These are phyloP conservation scores for Kurtzmaniella quercitrusa DNA, from an alignment of 1,139 yeast species.

Conservation along the genomic window DNA sequence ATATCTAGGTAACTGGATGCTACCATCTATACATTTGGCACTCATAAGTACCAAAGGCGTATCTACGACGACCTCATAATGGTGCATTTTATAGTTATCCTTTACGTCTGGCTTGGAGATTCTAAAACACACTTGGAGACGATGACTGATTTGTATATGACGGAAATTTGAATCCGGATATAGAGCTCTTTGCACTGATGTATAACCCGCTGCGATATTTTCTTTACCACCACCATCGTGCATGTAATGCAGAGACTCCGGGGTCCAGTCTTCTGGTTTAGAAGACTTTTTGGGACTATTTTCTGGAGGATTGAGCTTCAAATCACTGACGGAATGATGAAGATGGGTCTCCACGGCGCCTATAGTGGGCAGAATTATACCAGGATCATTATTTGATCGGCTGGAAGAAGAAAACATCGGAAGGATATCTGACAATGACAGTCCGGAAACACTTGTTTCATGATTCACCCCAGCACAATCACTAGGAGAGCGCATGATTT, in stretches of 20 bases:
- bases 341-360: constrained; percentile 42
- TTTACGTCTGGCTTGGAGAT: constrained; percentile 64
- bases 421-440: background rate
- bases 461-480: background rate
- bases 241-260: constrained; percentile 27
- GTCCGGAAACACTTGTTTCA: background rate
- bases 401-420: constrained; percentile 19
- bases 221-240: constrained; percentile 24
- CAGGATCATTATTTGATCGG: constrained; percentile 17
- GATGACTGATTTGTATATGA: constrained; percentile 67
- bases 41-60: constrained; percentile 76
- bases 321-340: constrained; percentile 19
- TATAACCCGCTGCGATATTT: constrained; percentile 35
- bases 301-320: constrained; percentile 15
- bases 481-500: constrained; percentile 9
- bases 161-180: constrained; percentile 72
- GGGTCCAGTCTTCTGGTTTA: constrained; percentile 19
- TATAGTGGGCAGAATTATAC: constrained; percentile 21
- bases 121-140: constrained; percentile 74
- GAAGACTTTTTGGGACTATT: constrained; percentile 2
- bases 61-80: constrained; percentile 85
- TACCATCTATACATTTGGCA: constrained; percentile 64
- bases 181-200: constrained; percentile 33
- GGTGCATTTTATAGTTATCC: constrained; percentile 60
- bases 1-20: constrained; percentile 69